Percentiles rank a stretch among this genome's conserved stretches.
Conservation (phyloP, 2,329 filamentous ascomycete genomes). For the Xylaria polymorpha region DNA sequence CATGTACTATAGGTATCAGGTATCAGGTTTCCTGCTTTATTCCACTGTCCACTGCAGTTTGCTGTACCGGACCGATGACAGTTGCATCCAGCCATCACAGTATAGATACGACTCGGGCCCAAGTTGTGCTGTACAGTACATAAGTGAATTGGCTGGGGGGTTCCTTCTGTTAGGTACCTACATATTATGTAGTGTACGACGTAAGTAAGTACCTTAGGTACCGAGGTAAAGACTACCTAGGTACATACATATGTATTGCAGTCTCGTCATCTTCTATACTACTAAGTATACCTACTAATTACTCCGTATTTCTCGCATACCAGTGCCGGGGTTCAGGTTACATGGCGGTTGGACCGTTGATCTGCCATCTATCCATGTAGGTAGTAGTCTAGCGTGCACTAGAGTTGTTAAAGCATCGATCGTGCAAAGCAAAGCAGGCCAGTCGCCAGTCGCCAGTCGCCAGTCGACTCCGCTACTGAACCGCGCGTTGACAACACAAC, state of each 20-base stretch:
- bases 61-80: not conserved
- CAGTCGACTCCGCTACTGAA: conserved; percentile 2
- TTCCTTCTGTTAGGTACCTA: no score
- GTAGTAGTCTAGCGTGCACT: conserved; percentile 1
- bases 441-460: no score
- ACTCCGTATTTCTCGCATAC: conserved; percentile 29
- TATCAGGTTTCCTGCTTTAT: not conserved
- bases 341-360: conserved; percentile 14
- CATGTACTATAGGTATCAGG: no score
- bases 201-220: no score
- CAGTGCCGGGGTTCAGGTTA: conserved; percentile 15
- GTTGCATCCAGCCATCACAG: not conserved
- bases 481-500: conserved; percentile 30
- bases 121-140: no score
- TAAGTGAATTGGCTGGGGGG: no score
- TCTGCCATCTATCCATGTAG: conserved; percentile 7
- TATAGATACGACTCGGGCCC: no score
- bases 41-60: not conserved
- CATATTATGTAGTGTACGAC: no score
- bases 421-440: not conserved
- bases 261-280: not conserved
- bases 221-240: no score
- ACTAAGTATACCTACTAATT: conserved; percentile 28
- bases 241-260: no score
- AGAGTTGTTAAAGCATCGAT: not conserved